Base-by-base conservation (phyloP, 2,329 filamentous ascomycete genomes). In the Aspergillus texensis region DNA sequence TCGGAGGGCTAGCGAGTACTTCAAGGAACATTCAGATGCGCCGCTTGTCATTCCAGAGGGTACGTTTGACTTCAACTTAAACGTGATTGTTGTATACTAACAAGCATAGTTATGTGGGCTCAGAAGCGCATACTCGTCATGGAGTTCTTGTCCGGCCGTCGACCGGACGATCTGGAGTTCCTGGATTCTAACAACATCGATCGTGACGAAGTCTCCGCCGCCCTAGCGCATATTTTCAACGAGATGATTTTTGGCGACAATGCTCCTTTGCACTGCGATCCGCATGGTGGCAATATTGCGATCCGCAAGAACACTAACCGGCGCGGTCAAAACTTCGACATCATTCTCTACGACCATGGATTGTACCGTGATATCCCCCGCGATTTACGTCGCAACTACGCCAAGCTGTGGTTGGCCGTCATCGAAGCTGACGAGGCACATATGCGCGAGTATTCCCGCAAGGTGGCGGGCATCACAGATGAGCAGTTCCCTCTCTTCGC, bases 161-260 rank as follows among this genome's bases (percentile, higher is more conserved):
- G 95, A 24, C 90, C 93, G 2, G 95, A 99, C 76, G 94, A 99
- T 74, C 85, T 98, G 1, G 88, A 87, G 19, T 98, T 91, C 74
- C 83, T 99, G 4, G 95, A 98, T 77, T 82, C 85, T 8, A 91
- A 96, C 75, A 86, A 88, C 62, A 99, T 99, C 74, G 93, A 96
- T 77, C 89, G 95, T 24, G 95, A 98, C 74, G 94, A 98, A 78
- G 95, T 99, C 6, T 96, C 94, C 0, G 94, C 94, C 1, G 91
- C 93, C 0, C 83, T 99, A 4, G 91, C 95, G 0, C 89, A 90
- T 63, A 93, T 99, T 63, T 99, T 99, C 85, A 99, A 99, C 82
- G 94, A 98, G 77, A 99, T 99, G 95, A 97, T 99, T 70, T 99
- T 99, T 69, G 94, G 94, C 56, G 87, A 89, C 58, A 86, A 90